These are phyloP conservation scores for Stephanodiscus minutulus DNA, from an alignment of 108 stramenopile genomes.

Conservation along the genomic window DNA sequence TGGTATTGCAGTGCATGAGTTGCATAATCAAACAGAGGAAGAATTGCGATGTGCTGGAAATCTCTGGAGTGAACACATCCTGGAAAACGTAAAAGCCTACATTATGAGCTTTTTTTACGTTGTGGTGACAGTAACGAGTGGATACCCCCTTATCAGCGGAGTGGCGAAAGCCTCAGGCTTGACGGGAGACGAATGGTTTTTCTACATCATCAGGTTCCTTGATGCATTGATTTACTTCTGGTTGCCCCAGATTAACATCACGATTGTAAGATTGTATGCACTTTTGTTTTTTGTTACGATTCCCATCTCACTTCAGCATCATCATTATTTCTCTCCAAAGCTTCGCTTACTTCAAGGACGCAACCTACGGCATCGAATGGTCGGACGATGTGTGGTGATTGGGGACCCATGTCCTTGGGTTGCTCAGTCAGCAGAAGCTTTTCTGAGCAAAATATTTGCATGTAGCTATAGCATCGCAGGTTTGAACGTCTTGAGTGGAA, in stretches of 20 bases:
- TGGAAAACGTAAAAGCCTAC: constrained; percentile 43
- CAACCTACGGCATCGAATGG: constrained; percentile 58
- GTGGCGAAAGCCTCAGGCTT: constrained; percentile 36
- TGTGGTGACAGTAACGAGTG: constrained; percentile 44
- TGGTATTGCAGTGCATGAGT: constrained; percentile 37
- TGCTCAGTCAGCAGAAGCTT: constrained; percentile 59
- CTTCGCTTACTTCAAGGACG: too few species aligned
- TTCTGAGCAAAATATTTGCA: constrained; percentile 64
- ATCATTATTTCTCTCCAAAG: too few species aligned
- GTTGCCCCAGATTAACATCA: constrained; percentile 58
- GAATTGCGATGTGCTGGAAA: constrained; percentile 48
- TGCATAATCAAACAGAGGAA: constrained; percentile 23
- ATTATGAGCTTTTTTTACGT: constrained; percentile 54
- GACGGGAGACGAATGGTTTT: constrained; percentile 20
- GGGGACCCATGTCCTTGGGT: constrained; percentile 70
- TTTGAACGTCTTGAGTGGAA: constrained; percentile 57
- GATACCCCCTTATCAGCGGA: constrained; percentile 44
- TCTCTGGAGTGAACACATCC: constrained; percentile 51
- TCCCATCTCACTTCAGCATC: too few species aligned
- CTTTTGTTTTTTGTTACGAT: too few species aligned
- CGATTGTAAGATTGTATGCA: constrained; percentile 42
- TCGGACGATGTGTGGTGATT: constrained; percentile 66
- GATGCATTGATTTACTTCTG: constrained; percentile 67
- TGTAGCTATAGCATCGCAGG: constrained; percentile 59
- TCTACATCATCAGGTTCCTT: constrained; percentile 44